A percentile compares a stretch with the other conserved stretches of the same genome.
Evolutionary conservation across 2,329 filamentous ascomycete species (phyloP).

Genomic region (Dothiorella sarmentorum): DNA sequence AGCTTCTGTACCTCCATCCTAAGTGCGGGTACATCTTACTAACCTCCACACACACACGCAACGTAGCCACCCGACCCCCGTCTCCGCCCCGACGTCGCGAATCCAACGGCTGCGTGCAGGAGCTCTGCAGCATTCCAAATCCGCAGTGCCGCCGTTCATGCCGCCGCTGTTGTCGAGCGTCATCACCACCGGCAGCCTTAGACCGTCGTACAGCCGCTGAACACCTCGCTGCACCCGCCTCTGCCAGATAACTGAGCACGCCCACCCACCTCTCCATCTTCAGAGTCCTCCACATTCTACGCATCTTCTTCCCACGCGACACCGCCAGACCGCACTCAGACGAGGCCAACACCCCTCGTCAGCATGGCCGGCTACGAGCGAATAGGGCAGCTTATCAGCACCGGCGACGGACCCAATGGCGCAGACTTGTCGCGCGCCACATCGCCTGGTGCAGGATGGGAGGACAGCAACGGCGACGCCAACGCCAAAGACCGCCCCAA

Average conservation of each 20-base stretch:
- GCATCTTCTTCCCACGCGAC: slow-evolving; percentile 2
- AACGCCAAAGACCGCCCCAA: slow-evolving; percentile 57
- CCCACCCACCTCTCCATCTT: neutral
- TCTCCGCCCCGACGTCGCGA: neutral
- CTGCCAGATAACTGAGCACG: neutral
- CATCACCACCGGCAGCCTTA: slow-evolving; percentile 9
- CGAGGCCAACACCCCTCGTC: slow-evolving; percentile 10
- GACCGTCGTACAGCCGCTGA: slow-evolving; percentile 12
- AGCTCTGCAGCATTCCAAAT: neutral
- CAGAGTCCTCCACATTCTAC: neutral
- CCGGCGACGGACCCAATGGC: slow-evolving; percentile 32
- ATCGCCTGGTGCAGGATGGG: slow-evolving; percentile 68
- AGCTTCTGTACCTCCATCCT: slow-evolving; percentile 16
- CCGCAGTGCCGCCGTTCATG: neutral
- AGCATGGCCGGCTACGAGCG: slow-evolving; percentile 39
- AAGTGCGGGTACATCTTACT: slow-evolving; percentile 1
- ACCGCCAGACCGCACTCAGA: neutral
- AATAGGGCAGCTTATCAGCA: slow-evolving; percentile 42
- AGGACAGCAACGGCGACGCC: slow-evolving; percentile 49
- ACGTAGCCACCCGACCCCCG: neutral
- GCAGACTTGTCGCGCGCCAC: slow-evolving; percentile 81
- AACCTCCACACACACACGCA: neutral
- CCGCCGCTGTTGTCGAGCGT: slow-evolving; percentile 9
- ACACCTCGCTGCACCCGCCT: slow-evolving; percentile 3
- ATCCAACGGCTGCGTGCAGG: slow-evolving; percentile 1